Percentiles rank a stretch among this genome's conserved stretches.
phyloP scores from a whole-genome alignment of 352 stramenopile genomes.

The Globisporangium acanthophoron region DNA sequence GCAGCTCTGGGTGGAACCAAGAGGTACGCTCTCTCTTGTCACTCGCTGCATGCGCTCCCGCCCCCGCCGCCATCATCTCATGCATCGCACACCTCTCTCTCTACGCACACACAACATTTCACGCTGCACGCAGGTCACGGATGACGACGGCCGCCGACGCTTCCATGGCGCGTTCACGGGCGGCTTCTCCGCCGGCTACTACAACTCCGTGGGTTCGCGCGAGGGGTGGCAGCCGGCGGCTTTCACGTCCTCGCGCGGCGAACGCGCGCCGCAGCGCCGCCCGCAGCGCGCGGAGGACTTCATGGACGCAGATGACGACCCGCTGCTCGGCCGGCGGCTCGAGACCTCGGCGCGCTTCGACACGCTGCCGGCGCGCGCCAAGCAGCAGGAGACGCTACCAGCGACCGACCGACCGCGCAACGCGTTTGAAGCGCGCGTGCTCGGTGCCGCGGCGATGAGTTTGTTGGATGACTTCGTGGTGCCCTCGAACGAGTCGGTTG shows the following conservation, averaged over 20 bases:
- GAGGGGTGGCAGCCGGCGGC: conserved; percentile 84
- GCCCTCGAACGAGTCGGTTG: conserved; percentile 72
- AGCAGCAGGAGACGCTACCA: conserved; percentile 12
- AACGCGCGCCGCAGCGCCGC: conserved; percentile 16
- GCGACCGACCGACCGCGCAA: conserved; percentile 2
- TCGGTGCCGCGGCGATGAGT: conserved; percentile 17
- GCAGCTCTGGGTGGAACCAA: conserved; percentile 40
- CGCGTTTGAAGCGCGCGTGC: conserved; percentile 11
- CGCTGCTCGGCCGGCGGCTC: conserved; percentile 74
- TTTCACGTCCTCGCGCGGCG: conserved; percentile 76
- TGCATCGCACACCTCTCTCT: not conserved
- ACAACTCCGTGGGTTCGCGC: conserved; percentile 89
- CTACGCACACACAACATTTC: not conserved
- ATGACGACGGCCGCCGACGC: conserved; percentile 63
- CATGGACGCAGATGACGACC: conserved; percentile 93
- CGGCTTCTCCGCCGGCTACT: conserved; percentile 92
- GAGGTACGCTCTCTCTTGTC: conserved; percentile 29
- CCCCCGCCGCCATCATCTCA: too few species aligned
- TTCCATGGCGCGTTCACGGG: conserved; percentile 94
- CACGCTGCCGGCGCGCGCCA: conserved; percentile 34
- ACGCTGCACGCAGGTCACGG: conserved; percentile 40
- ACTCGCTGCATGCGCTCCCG: not conserved
- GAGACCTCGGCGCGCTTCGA: conserved; percentile 68
- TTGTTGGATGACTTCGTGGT: conserved; percentile 76
- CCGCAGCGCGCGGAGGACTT: conserved; percentile 87